phyloP scores from a whole-genome alignment of 192 early-diverging fungal genomes.

The Podila epigama region DNA sequence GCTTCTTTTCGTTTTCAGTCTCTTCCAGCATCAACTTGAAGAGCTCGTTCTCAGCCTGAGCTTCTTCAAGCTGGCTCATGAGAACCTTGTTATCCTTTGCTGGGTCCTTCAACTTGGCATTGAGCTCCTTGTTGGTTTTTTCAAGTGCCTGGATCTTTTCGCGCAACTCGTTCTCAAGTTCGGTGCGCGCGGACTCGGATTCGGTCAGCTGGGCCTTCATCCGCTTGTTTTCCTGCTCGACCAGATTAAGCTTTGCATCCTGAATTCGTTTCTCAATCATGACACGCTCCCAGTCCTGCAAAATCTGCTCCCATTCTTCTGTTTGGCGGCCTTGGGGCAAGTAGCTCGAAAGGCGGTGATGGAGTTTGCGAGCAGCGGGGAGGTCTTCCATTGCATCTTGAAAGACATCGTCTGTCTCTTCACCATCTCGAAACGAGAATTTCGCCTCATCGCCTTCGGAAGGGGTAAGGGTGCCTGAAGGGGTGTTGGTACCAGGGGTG shows the following conservation, averaged over 20 bases:
- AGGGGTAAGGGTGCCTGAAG: slow-evolving; percentile 18
- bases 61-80: slow-evolving; percentile 30
- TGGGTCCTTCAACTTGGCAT: slow-evolving; percentile 19
- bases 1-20: slow-evolving; percentile 36
- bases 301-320: slow-evolving; percentile 41
- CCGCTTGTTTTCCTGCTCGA: slow-evolving; percentile 41
- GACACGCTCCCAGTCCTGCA: slow-evolving; percentile 40
- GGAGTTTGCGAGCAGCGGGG: slow-evolving; percentile 24
- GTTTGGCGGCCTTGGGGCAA: slow-evolving; percentile 11
- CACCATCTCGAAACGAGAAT: slow-evolving; percentile 2
- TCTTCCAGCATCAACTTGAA: slow-evolving; percentile 47
- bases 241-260: slow-evolving; percentile 28
- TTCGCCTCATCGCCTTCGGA: slow-evolving; percentile 8
- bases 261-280: slow-evolving; percentile 44
- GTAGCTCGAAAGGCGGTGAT: slow-evolving; percentile 20
- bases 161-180: slow-evolving; percentile 18
- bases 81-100: slow-evolving; percentile 29
- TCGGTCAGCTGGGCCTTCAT: slow-evolving; percentile 39
- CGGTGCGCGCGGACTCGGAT: slow-evolving; percentile 14
- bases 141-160: slow-evolving; percentile 20
- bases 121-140: slow-evolving; percentile 21
- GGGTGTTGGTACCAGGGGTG: not conserved
- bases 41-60: slow-evolving; percentile 36
- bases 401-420: slow-evolving; percentile 6
- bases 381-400: slow-evolving; percentile 36